Evolutionary conservation across 192 early-diverging fungal genomes (phyloP).

Genomic region (Mycoemilia scoparia): DNA sequence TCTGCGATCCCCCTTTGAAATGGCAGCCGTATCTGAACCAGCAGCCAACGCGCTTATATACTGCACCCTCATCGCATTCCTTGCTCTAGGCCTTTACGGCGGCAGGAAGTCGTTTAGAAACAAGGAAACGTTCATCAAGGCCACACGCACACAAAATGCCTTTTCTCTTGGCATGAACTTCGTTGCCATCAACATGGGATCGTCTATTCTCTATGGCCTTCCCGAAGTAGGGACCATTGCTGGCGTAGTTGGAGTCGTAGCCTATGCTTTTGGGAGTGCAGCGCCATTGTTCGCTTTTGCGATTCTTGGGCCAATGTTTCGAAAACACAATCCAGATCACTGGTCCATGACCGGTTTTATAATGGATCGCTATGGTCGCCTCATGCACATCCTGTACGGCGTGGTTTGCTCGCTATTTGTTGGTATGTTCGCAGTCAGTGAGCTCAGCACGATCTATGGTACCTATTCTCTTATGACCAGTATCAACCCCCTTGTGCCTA

Average conservation of each 20-base stretch:
- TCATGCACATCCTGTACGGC: slow-evolving; percentile 33
- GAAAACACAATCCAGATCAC: slow-evolving; percentile 35
- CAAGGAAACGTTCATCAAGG: slow-evolving; percentile 33
- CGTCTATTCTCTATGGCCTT: slow-evolving; percentile 44
- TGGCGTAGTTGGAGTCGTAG: slow-evolving; percentile 45
- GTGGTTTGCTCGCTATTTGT: slow-evolving; percentile 42
- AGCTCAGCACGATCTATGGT: slow-evolving; percentile 45
- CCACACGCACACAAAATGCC: slow-evolving; percentile 30
- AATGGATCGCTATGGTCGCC: slow-evolving; percentile 39
- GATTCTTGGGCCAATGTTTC: slow-evolving; percentile 36
- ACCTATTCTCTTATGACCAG: slow-evolving; percentile 36
- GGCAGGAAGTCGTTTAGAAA: slow-evolving; percentile 29
- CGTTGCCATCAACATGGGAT: slow-evolving; percentile 34
- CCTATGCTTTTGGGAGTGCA: slow-evolving; percentile 42
- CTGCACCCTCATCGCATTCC: slow-evolving; percentile 28
- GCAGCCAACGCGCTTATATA: slow-evolving; percentile 36
- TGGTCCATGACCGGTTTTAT: slow-evolving; percentile 50
- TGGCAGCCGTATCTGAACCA: slow-evolving; percentile 19
- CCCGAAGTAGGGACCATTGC: slow-evolving; percentile 44
- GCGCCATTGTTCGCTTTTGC: slow-evolving; percentile 41
- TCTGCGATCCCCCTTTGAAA: too few species aligned
- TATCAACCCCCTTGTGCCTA: slow-evolving; percentile 31
- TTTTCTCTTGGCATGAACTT: slow-evolving; percentile 31
- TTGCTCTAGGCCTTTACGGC: slow-evolving; percentile 31
- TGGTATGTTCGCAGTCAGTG: slow-evolving; percentile 41